Percentiles rank a stretch among this genome's conserved stretches.
Conservation (phyloP, 2,329 filamentous ascomycete genomes). For the Ascochyta lentis region DNA sequence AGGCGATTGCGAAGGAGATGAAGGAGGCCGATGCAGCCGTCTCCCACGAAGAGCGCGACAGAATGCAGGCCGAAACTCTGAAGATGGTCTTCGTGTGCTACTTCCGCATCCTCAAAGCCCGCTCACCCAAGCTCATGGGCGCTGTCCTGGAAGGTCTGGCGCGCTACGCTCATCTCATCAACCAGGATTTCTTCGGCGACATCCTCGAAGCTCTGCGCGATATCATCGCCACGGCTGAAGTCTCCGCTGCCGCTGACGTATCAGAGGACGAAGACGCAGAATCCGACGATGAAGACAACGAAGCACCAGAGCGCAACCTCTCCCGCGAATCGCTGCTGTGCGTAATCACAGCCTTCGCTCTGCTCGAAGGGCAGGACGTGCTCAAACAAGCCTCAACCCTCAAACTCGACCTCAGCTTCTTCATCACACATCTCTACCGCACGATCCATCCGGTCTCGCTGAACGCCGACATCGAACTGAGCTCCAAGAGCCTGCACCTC, state of each 20-base stretch:
- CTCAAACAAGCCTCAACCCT: conserved; percentile 81
- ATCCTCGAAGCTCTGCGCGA: conserved; percentile 94
- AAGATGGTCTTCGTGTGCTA: conserved; percentile 96
- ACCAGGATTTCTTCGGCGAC: conserved; percentile 98
- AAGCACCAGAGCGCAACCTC: conserved; percentile 65
- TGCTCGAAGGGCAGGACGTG: conserved; percentile 91
- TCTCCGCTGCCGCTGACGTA: conserved; percentile 55
- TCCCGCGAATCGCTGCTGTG: conserved; percentile 90
- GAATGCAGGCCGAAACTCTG: conserved; percentile 92
- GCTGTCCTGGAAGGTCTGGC: conserved; percentile 93
- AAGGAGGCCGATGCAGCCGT: conserved; percentile 88
- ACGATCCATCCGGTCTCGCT: conserved; percentile 79
- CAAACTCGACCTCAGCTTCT: conserved; percentile 91
- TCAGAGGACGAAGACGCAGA: conserved; percentile 55
- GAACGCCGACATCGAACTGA: conserved; percentile 84
- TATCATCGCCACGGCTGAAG: conserved; percentile 75
- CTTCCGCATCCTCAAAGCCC: conserved; percentile 89
- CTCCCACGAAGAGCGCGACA: conserved; percentile 88
- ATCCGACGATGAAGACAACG: conserved; percentile 56
- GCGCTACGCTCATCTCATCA: conserved; percentile 94
- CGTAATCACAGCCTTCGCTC: conserved; percentile 94
- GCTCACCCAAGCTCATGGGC: conserved; percentile 87
- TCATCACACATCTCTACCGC: conserved; percentile 91
- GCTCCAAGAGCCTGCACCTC: conserved; percentile 75
- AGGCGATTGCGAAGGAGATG: conserved; percentile 90